These are phyloP conservation scores for Ogataea siamensis DNA, from an alignment of 805 yeast species.

Conservation along the genomic window DNA sequence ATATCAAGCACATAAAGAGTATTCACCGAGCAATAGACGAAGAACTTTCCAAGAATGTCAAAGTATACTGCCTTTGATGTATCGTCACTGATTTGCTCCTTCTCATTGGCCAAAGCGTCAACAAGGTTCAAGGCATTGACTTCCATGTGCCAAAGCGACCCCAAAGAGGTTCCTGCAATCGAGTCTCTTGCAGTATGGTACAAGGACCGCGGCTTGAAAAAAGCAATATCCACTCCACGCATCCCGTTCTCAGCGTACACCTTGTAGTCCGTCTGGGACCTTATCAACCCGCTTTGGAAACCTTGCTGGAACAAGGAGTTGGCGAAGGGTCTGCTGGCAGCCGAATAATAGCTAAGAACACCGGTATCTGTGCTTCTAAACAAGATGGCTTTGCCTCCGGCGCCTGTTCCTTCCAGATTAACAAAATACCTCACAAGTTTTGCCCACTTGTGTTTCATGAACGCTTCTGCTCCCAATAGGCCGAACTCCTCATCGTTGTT, in stretches of 20 bases:
- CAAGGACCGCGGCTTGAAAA: conserved; percentile 76
- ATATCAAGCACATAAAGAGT: conserved; percentile 52
- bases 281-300: conserved; percentile 66
- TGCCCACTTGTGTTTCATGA: conserved; percentile 72
- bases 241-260: conserved; percentile 66
- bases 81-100: conserved; percentile 34
- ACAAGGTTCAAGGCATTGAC: conserved; percentile 64
- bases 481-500: conserved; percentile 92
- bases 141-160: conserved; percentile 84
- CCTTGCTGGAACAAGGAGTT: conserved; percentile 83
- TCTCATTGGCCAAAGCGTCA: conserved; percentile 39
- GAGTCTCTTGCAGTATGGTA: conserved; percentile 81
- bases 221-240: conserved; percentile 88
- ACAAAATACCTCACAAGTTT: conserved; percentile 59
- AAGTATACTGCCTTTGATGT: conserved; percentile 55
- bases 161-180: conserved; percentile 58
- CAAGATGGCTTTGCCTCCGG: conserved; percentile 80
- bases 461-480: conserved; percentile 73
- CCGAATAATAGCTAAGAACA: conserved; percentile 54
- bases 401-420: conserved; percentile 90
- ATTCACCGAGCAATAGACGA: conserved; percentile 52
- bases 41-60: conserved; percentile 59
- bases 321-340: conserved; percentile 70
- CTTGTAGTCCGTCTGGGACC: conserved; percentile 83
- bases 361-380: conserved; percentile 83